A percentile compares a stretch with the other conserved stretches of the same genome.
Conservation (phyloP, 2,329 filamentous ascomycete genomes). For the Clarireedia paspali region DNA sequence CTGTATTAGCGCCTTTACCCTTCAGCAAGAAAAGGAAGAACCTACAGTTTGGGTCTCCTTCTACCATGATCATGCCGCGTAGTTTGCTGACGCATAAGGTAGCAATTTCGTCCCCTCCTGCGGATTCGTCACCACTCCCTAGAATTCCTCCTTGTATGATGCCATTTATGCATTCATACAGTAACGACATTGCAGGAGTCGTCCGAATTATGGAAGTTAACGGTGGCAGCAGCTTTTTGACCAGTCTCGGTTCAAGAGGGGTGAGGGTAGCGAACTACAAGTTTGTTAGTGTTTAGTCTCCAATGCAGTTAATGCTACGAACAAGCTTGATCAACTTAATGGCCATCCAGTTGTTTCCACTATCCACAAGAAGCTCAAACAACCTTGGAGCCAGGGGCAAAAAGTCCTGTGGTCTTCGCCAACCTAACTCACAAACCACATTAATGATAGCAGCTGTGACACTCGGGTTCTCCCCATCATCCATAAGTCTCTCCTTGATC, state of each 20-base stretch:
- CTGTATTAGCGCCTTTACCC: too few relatives aligned
- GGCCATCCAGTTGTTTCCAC: conserved; percentile 98
- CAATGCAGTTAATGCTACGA: conserved; percentile 30
- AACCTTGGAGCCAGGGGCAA: conserved; percentile 82
- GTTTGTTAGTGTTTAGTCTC: conserved; percentile 56
- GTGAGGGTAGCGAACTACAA: conserved; percentile 85
- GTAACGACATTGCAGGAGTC: conserved; percentile 92
- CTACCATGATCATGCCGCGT: conserved; percentile 85
- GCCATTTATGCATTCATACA: conserved; percentile 98
- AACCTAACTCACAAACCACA: conserved; percentile 91
- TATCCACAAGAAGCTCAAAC: conserved; percentile 86
- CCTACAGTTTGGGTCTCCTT: conserved; percentile 88
- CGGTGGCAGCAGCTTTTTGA: conserved; percentile 85
- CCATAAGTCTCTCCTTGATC: conserved; percentile 89
- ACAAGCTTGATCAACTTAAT: conserved; percentile 98
- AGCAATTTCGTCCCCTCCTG: conserved; percentile 86
- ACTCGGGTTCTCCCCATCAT: conserved; percentile 81
- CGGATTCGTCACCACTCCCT: conserved; percentile 68
- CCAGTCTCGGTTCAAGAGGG: conserved; percentile 81
- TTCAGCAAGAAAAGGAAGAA: conserved; percentile 17
- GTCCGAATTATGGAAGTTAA: conserved; percentile 89
- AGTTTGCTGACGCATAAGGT: conserved; percentile 87
- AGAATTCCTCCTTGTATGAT: conserved; percentile 96
- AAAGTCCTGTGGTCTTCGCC: conserved; percentile 90
- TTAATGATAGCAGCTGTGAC: conserved; percentile 96